Evolutionary conservation across 2,329 filamentous ascomycete genomes (phyloP).

Genomic region (Dendrostoma leiphaemia): DNA sequence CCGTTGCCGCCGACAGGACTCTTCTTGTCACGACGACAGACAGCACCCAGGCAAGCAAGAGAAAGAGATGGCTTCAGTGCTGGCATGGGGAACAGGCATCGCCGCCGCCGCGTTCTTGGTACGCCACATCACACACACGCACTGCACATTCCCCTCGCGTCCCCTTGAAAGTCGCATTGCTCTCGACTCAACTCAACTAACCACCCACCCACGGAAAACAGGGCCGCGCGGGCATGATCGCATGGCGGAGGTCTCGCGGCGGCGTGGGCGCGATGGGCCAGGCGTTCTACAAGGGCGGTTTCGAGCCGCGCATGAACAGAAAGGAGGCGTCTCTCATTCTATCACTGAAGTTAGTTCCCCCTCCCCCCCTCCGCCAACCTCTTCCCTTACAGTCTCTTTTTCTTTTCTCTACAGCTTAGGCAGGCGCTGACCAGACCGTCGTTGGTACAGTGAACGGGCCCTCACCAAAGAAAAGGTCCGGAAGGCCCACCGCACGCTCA

Average conservation of each 20-base stretch:
- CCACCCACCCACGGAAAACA: too few species aligned
- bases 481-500: constrained; percentile 91
- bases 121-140: too few species aligned
- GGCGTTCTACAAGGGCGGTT: constrained; percentile 98
- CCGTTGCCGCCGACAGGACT: background rate
- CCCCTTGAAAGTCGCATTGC: too few species aligned
- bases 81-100: constrained; percentile 59
- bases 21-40: constrained; percentile 11
- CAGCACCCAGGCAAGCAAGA: constrained; percentile 8
- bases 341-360: constrained; percentile 69
- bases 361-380: too few species aligned
- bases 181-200: too few species aligned
- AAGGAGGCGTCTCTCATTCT: constrained; percentile 89
- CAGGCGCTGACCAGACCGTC: background rate
- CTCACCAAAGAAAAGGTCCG: constrained; percentile 91
- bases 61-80: constrained; percentile 61
- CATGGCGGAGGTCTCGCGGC: constrained; percentile 77
- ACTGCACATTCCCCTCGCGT: too few species aligned
- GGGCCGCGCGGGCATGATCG: constrained; percentile 91
- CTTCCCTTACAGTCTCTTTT: too few species aligned
- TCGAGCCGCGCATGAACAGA: constrained; percentile 91
- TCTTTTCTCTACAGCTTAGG: too few species aligned
- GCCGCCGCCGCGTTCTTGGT: constrained; percentile 67
- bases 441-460: constrained; percentile 69
- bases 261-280: constrained; percentile 79